Evolutionary conservation across 768 basidiomycete genomes (phyloP).

Genomic region (Leccinum truebloodii): DNA sequence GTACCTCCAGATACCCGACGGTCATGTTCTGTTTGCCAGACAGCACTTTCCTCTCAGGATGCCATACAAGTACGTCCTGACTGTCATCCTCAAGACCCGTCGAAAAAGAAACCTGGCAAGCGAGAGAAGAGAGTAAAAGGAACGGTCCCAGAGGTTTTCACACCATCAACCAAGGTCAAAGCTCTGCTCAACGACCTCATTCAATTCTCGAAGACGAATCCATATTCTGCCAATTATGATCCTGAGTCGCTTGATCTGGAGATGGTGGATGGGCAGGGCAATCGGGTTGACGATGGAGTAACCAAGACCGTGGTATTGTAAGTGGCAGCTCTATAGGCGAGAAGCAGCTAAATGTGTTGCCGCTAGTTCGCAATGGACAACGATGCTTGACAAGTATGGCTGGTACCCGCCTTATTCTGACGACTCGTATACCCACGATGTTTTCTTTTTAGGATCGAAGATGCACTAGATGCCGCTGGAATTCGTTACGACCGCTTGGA

Average conservation of each 20-base stretch:
- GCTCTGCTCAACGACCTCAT: constrained; percentile 79
- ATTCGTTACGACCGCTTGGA: constrained; percentile 93
- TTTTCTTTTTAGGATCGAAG: constrained; percentile 66
- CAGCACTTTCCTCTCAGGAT: constrained; percentile 64
- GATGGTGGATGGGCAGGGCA: constrained; percentile 75
- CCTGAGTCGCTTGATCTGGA: constrained; percentile 70
- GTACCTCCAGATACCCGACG: constrained; percentile 55
- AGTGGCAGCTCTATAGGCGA: constrained; percentile 37
- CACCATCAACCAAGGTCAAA: constrained; percentile 87
- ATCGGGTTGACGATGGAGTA: constrained; percentile 64
- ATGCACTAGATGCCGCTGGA: constrained; percentile 76
- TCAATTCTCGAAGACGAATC: constrained; percentile 80
- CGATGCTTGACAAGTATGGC: constrained; percentile 86
- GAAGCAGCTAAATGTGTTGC: constrained; percentile 16
- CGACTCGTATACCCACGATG: constrained; percentile 1
- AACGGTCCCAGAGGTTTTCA: constrained; percentile 52
- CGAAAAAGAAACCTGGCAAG: constrained; percentile 65
- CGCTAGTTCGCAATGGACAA: constrained; percentile 88
- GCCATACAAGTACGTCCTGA: constrained; percentile 82
- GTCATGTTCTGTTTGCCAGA: constrained; percentile 79
- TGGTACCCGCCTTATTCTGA: not conserved
- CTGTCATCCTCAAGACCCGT: constrained; percentile 38
- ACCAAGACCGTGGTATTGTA: constrained; percentile 96
- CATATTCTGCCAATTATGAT: constrained; percentile 86
- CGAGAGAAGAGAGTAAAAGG: constrained; percentile 69